These are phyloP conservation scores for Syncephalastrum monosporum DNA, from an alignment of 371 early-diverging fungal genomes.

Conservation along the genomic window DNA sequence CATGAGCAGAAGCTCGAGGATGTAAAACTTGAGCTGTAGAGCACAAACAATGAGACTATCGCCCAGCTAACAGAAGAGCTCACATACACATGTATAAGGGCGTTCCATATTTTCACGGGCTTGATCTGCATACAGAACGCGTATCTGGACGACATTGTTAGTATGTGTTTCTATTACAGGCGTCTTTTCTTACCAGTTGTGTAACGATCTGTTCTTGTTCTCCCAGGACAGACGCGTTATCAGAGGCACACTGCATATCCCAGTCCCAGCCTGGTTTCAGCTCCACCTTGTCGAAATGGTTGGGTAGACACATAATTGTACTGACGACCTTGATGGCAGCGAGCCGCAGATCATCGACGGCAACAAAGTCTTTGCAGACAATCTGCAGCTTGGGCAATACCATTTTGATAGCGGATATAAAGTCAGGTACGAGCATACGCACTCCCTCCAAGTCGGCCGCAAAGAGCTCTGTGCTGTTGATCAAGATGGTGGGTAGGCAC, in stretches of 20 bases:
- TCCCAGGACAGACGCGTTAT: conserved; percentile 35
- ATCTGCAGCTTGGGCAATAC: conserved; percentile 61
- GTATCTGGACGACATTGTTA: conserved; percentile 31
- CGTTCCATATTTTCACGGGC: conserved; percentile 24
- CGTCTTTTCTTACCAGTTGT: conserved; percentile 40
- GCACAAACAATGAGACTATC: conserved; percentile 5
- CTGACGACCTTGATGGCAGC: conserved; percentile 68
- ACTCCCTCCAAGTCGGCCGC: conserved; percentile 68
- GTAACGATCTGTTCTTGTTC: conserved; percentile 59
- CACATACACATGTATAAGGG: conserved; percentile 46
- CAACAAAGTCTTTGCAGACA: conserved; percentile 26
- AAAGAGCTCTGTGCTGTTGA: conserved; percentile 65
- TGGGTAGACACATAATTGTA: conserved; percentile 70
- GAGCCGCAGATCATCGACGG: conserved; percentile 65
- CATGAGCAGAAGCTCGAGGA: conserved; percentile 65
- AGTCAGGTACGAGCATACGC: conserved; percentile 71
- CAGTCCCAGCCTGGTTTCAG: conserved; percentile 53
- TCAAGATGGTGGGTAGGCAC: conserved; percentile 66
- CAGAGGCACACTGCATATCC: conserved; percentile 46
- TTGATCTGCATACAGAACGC: conserved; percentile 56
- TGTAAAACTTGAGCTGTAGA: conserved; percentile 63
- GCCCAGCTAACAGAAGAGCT: background rate
- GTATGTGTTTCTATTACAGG: background rate
- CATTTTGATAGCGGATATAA: conserved; percentile 65
- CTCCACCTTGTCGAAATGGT: conserved; percentile 67